Conservation (phyloP, 106 monocot species). For the Posidonia australis region DNA sequence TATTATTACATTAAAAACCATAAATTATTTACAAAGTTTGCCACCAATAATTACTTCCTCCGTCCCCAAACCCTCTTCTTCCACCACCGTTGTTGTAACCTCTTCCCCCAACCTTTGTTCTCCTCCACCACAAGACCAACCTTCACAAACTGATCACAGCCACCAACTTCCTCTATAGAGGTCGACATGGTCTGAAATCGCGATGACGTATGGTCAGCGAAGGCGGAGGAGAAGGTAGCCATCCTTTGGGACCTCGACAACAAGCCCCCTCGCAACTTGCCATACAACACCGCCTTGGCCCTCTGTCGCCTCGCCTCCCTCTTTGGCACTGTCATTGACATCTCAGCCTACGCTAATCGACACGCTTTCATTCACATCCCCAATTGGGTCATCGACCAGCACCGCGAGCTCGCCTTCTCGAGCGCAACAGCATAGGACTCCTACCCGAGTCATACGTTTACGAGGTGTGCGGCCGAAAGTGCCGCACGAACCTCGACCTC, state of each 20-base stretch:
- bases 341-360: slow-evolving; percentile 90
- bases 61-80: too few species aligned
- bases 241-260: slow-evolving; percentile 99
- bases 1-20: too few species aligned
- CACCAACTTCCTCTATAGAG: slow-evolving; percentile 1
- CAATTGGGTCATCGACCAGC: slow-evolving; percentile 52
- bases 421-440: slow-evolving; percentile 38
- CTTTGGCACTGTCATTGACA: slow-evolving; percentile 56
- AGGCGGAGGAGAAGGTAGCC: slow-evolving; percentile 29
- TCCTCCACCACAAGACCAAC: too few species aligned
- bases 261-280: slow-evolving; percentile 85
- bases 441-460: slow-evolving; percentile 58
- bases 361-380: slow-evolving; percentile 94
- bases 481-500: slow-evolving; percentile 63
- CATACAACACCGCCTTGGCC: slow-evolving; percentile 56
- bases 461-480: slow-evolving; percentile 71
- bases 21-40: too few species aligned
- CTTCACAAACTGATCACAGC: too few species aligned
- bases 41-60: too few species aligned
- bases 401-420: slow-evolving; percentile 48
- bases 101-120: too few species aligned
- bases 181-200: slow-evolving; percentile 61
- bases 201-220: slow-evolving; percentile 49
- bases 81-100: too few species aligned
- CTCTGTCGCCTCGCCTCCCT: slow-evolving; percentile 49